Conservation (phyloP, 2,329 filamentous ascomycete species). For the Pleurostoma richardsiae region DNA sequence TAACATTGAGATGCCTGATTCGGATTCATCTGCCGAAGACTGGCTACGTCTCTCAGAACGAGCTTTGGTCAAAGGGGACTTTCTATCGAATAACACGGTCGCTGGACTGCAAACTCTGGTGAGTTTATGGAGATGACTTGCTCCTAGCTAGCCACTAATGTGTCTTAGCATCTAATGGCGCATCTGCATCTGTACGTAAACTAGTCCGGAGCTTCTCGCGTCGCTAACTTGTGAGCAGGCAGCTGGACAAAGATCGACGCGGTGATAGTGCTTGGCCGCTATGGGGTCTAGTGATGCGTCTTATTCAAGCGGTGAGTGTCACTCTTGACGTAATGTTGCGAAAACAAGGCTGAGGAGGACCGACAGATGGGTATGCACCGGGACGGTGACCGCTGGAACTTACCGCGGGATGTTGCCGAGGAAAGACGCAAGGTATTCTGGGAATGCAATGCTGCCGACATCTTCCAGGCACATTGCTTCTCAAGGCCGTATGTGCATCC, state of each 20-base stretch:
- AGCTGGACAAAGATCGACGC: not conserved
- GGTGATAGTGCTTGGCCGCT: not conserved
- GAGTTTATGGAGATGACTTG: not conserved
- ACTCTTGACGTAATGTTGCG: not conserved
- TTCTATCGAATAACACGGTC: not conserved
- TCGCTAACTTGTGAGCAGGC: not conserved
- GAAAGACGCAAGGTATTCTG: slow-evolving; percentile 3
- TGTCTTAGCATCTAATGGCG: not conserved
- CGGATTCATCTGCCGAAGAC: not conserved
- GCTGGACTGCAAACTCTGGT: not conserved
- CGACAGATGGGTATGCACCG: slow-evolving; percentile 3
- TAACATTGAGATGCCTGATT: not conserved
- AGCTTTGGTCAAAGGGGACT: not conserved
- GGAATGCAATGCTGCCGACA: slow-evolving; percentile 4
- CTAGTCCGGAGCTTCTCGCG: not conserved
- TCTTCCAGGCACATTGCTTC: slow-evolving; percentile 4
- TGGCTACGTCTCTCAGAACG: not conserved
- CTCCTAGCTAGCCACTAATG: not conserved
- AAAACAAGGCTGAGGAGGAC: not conserved
- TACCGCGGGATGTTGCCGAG: slow-evolving; percentile 2
- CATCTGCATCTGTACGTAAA: not conserved
- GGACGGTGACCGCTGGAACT: slow-evolving; percentile 2
- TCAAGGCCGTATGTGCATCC: slow-evolving; percentile 1
- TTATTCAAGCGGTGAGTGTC: not conserved
- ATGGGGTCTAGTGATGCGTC: not conserved